Evolutionary conservation across 2,329 filamentous ascomycete species (phyloP).

Genomic region (Mariannaea elegans): DNA sequence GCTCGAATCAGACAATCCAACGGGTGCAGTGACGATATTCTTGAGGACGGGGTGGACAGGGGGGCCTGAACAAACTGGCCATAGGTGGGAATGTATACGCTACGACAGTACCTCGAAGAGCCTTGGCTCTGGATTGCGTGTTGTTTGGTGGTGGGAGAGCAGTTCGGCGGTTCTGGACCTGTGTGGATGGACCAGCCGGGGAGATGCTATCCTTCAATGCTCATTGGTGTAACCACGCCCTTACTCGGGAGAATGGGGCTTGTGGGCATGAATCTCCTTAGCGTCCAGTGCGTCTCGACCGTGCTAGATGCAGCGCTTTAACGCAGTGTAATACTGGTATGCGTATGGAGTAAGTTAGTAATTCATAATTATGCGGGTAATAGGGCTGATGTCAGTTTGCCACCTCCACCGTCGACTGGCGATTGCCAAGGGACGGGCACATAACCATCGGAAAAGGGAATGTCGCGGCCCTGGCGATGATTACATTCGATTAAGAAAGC

Average conservation of each 20-base stretch:
- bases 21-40: slow-evolving; percentile 32
- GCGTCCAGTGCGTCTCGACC: neutral
- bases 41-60: slow-evolving; percentile 24
- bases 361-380: neutral
- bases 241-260: too few species aligned
- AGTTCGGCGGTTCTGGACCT: slow-evolving; percentile 16
- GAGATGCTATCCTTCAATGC: too few species aligned
- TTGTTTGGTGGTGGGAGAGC: slow-evolving; percentile 7
- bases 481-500: slow-evolving; percentile 10
- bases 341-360: too few species aligned
- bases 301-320: neutral
- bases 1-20: slow-evolving; percentile 20
- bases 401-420: slow-evolving; percentile 1
- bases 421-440: slow-evolving; percentile 8
- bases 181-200: neutral
- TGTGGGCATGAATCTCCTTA: too few species aligned
- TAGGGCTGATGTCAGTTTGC: slow-evolving; percentile 8
- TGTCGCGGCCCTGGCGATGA: slow-evolving; percentile 1
- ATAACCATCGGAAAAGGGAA: neutral
- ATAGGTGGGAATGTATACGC: slow-evolving; percentile 9
- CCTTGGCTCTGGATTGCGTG: slow-evolving; percentile 4
- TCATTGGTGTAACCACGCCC: too few species aligned
- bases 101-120: neutral
- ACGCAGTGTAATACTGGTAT: neutral
- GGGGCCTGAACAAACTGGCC: slow-evolving; percentile 15